Percentiles rank a stretch among this genome's conserved stretches.
Evolutionary conservation across 345 rosid genomes (phyloP).

Genomic region (Gossypium mustelinum): DNA sequence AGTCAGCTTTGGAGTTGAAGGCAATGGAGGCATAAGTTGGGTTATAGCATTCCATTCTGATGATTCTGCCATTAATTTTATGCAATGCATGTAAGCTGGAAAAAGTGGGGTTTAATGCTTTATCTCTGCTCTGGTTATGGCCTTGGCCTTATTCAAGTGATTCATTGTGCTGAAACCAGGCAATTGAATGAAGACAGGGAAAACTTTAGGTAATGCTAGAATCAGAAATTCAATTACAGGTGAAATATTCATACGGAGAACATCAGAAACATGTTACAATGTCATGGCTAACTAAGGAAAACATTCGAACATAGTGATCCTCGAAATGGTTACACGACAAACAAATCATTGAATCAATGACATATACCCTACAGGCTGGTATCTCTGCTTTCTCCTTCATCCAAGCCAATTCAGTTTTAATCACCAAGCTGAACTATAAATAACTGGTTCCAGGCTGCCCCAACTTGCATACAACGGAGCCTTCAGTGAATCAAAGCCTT

Average conservation of each 20-base stretch:
- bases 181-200: too few species aligned
- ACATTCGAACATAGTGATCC: neutral
- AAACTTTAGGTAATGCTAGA: too few species aligned
- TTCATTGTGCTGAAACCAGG: neutral
- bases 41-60: neutral
- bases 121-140: too few species aligned
- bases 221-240: neutral
- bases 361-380: neutral
- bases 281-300: constrained; percentile 4
- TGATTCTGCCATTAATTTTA: neutral
- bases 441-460: neutral
- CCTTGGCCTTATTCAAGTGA: too few species aligned
- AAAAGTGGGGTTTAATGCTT: too few species aligned
- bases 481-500: too few species aligned
- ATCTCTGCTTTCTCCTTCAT: neutral
- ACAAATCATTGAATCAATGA: neutral
- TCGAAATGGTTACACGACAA: neutral
- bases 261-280: constrained; percentile 4
- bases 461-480: too few species aligned
- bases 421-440: neutral
- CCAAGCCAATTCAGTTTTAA: neutral
- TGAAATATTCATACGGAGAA: neutral
- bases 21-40: constrained; percentile 46
- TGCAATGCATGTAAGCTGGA: neutral
- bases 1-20: constrained; percentile 59